phyloP scores from a whole-genome alignment of 164 flowering plant species.

The Umbilicus rupestris region DNA sequence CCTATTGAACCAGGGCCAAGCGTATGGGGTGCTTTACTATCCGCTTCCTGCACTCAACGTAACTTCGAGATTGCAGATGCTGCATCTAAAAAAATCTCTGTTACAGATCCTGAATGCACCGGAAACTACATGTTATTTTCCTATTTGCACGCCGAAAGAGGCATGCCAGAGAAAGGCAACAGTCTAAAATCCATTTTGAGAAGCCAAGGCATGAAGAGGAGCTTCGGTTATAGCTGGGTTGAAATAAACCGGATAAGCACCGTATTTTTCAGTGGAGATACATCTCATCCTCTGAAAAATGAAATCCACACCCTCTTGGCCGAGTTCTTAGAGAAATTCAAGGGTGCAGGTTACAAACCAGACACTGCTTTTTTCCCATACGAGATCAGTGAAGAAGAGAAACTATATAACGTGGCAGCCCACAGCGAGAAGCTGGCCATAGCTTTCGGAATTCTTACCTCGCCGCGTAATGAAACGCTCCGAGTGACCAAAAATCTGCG shows the following conservation, averaged over 20 bases:
- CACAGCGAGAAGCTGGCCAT: constrained; percentile 50
- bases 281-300: constrained; percentile 28
- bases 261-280: constrained; percentile 41
- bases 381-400: constrained; percentile 45
- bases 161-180: constrained; percentile 47
- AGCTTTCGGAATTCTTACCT: constrained; percentile 41
- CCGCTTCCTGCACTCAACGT: constrained; percentile 38
- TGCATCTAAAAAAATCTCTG: constrained; percentile 41
- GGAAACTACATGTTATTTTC: constrained; percentile 49
- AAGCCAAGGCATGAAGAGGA: constrained; percentile 33
- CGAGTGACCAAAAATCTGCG: constrained; percentile 50
- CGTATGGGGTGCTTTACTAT: constrained; percentile 55
- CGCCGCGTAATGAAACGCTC: constrained; percentile 28
- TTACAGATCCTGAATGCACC: constrained; percentile 45
- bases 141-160: constrained; percentile 44
- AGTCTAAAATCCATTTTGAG: constrained; percentile 24
- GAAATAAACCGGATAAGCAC: constrained; percentile 39
- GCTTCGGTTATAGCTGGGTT: constrained; percentile 49
- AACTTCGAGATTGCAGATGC: constrained; percentile 38
- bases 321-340: constrained; percentile 28
- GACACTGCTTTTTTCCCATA: constrained; percentile 39
- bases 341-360: constrained; percentile 36
- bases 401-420: constrained; percentile 18
- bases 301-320: constrained; percentile 35
- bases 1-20: constrained; percentile 35